These are phyloP conservation scores for Aspergillus carlsbadensis DNA, from an alignment of 495 filamentous ascomycete species.

Conservation along the genomic window DNA sequence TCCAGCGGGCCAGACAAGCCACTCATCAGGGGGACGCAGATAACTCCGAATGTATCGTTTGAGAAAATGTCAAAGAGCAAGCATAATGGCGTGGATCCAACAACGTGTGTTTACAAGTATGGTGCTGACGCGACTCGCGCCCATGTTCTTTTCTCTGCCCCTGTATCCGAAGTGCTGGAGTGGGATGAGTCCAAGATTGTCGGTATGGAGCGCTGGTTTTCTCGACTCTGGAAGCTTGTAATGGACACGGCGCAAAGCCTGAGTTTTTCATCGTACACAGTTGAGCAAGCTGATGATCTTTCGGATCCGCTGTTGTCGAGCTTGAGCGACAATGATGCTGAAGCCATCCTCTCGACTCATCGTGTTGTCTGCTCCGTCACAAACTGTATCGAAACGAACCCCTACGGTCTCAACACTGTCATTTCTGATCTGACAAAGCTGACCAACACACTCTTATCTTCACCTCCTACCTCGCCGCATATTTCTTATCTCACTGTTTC, in stretches of 20 bases:
- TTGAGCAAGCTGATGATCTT: slow-evolving; percentile 21
- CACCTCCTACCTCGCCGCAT: slow-evolving; percentile 31
- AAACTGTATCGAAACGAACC: slow-evolving; percentile 61
- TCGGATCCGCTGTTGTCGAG: slow-evolving; percentile 28
- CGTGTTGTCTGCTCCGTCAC: slow-evolving; percentile 67
- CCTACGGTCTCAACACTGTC: slow-evolving; percentile 73
- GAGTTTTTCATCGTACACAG: slow-evolving; percentile 19
- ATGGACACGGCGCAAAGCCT: slow-evolving; percentile 31
- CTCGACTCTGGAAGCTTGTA: slow-evolving; percentile 61
- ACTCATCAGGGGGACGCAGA: slow-evolving; percentile 56
- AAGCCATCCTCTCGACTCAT: slow-evolving; percentile 63
- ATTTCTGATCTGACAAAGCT: slow-evolving; percentile 79
- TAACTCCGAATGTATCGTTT: slow-evolving; percentile 59
- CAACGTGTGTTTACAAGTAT: slow-evolving; percentile 63
- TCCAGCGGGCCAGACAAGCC: slow-evolving; percentile 55
- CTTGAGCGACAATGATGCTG: slow-evolving; percentile 49
- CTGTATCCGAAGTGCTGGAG: slow-evolving; percentile 76
- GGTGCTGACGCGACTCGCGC: slow-evolving; percentile 83
- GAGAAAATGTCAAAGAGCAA: slow-evolving; percentile 99
- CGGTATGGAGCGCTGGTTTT: slow-evolving; percentile 78
- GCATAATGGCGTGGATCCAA: slow-evolving; percentile 87
- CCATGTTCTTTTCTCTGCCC: slow-evolving; percentile 84
- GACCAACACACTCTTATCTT: slow-evolving; percentile 60
- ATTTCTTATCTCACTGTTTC: slow-evolving; percentile 39
- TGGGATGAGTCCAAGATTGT: slow-evolving; percentile 86